A percentile compares a stretch with the other conserved stretches of the same genome.
Evolutionary conservation across 495 filamentous ascomycete species (phyloP).

Genomic region (Neurospora terricola): DNA sequence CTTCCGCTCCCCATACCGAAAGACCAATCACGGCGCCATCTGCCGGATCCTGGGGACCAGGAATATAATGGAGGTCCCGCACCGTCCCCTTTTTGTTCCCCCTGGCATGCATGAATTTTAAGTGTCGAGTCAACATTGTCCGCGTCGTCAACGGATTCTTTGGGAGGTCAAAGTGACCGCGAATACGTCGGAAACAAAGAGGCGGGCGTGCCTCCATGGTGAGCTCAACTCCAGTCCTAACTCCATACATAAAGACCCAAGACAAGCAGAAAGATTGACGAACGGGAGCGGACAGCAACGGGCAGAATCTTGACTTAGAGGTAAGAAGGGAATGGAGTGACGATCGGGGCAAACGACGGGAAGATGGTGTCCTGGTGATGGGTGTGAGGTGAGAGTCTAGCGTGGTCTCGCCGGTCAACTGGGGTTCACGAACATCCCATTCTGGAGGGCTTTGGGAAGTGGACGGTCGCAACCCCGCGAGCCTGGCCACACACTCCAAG

Average conservation of each 20-base stretch:
- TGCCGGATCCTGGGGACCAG: neutral
- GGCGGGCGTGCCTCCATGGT: neutral
- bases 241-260: neutral
- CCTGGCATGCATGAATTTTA: neutral
- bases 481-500: neutral
- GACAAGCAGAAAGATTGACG: neutral
- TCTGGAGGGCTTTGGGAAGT: neutral
- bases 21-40: neutral
- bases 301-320: neutral
- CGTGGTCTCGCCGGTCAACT: neutral
- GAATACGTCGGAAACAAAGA: neutral
- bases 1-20: conserved; percentile 1
- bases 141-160: neutral
- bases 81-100: neutral
- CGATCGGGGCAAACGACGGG: neutral
- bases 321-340: neutral
- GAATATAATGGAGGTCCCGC: neutral
- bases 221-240: neutral
- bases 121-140: neutral
- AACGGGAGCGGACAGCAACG: neutral
- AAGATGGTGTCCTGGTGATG: neutral
- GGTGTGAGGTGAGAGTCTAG: neutral
- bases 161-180: neutral
- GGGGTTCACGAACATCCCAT: neutral
- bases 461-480: neutral